Conservation (phyloP, 352 stramenopile species). For the Peronospora farinosa region DNA sequence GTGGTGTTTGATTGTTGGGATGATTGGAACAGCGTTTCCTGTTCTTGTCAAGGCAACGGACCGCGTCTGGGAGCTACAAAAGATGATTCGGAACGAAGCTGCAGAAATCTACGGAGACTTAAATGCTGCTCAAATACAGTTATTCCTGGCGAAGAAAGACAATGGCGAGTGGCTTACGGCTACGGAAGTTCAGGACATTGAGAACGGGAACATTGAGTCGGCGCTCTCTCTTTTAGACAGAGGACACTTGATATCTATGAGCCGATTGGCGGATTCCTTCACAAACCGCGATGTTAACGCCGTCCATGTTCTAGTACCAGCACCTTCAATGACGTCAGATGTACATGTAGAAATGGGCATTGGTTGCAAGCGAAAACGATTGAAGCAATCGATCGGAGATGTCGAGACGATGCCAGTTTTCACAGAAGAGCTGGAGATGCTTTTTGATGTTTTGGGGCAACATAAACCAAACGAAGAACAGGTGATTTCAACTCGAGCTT, state of each 20-base stretch:
- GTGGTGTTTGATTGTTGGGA: conserved; percentile 27
- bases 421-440: conserved; percentile 1
- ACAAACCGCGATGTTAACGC: conserved; percentile 1
- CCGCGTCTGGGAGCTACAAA: conserved; percentile 25
- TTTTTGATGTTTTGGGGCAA: conserved; percentile 15
- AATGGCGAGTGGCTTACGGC: conserved; percentile 15
- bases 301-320: conserved; percentile 19
- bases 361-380: conserved; percentile 22
- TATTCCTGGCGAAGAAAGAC: conserved; percentile 22
- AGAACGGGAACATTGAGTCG: conserved; percentile 13
- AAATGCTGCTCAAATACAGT: conserved; percentile 17
- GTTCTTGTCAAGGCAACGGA: conserved; percentile 14
- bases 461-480: conserved; percentile 4
- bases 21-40: conserved; percentile 25
- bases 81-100: conserved; percentile 24
- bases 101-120: conserved; percentile 26
- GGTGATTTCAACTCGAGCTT: conserved; percentile 4
- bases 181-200: conserved; percentile 13
- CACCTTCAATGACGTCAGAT: conserved; percentile 3
- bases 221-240: conserved; percentile 11
- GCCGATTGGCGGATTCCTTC: conserved; percentile 17
- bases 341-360: conserved; percentile 12
- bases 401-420: conserved; percentile 7
- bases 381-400: conserved; percentile 8
- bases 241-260: conserved; percentile 21